Conservation (phyloP, 805 yeast species). For the Cyberlindnera euphorbiiphila region DNA sequence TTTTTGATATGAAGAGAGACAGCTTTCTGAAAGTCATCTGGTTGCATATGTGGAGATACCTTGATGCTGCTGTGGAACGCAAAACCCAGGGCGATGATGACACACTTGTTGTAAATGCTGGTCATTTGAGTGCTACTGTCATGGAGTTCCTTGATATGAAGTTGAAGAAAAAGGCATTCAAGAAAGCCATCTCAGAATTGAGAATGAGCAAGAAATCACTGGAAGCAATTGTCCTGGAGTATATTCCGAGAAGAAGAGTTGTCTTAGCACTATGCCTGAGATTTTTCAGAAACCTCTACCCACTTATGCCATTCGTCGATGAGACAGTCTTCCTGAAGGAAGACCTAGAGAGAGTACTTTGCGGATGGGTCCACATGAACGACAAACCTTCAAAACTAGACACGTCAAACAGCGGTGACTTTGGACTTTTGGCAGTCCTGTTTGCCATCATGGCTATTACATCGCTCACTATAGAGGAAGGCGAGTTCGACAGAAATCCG, state of each 20-base stretch:
- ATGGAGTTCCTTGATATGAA: conserved; percentile 8
- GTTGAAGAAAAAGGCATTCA: conserved; percentile 13
- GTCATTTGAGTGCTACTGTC: neutral
- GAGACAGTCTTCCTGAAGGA: conserved; percentile 17
- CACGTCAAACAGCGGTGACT: conserved; percentile 13
- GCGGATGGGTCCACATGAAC: conserved; percentile 6
- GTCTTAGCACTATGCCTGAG: conserved; percentile 16
- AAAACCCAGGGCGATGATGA: neutral
- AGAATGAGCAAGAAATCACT: conserved; percentile 1
- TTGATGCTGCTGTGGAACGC: conserved; percentile 8
- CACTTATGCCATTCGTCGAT: conserved; percentile 25
- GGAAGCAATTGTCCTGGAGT: conserved; percentile 9
- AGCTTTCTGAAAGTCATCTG: conserved; percentile 32
- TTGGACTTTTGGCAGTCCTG: conserved; percentile 19
- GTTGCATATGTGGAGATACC: conserved; percentile 26
- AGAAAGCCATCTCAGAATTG: neutral
- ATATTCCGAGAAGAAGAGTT: conserved; percentile 18
- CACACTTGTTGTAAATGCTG: neutral
- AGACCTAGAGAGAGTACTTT: conserved; percentile 13
- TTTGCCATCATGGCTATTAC: conserved; percentile 22
- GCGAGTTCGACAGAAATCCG: conserved; percentile 11
- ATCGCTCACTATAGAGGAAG: conserved; percentile 14
- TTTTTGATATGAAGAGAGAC: conserved; percentile 45
- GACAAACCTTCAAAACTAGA: conserved; percentile 2
- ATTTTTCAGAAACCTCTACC: conserved; percentile 24